A percentile compares a stretch with the other conserved stretches of the same genome.
Evolutionary conservation across 2,329 filamentous ascomycete species (phyloP).

Genomic region (Aspergillus fijiensis): DNA sequence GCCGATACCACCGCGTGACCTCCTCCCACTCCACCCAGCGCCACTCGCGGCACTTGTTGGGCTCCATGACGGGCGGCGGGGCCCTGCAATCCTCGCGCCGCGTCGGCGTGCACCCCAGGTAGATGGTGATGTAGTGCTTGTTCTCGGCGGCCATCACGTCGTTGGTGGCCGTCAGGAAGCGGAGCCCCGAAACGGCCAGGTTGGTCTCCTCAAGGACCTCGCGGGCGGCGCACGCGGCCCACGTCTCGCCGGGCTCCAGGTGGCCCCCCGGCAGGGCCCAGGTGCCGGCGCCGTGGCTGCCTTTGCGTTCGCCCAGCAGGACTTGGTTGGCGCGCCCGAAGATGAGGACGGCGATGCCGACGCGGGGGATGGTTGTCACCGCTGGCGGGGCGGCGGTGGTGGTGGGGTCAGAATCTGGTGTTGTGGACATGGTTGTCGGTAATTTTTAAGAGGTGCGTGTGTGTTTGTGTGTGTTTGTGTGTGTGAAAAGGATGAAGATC

Average conservation of each 20-base stretch:
- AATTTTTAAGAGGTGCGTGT: too few species aligned
- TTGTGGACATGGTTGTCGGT: too few species aligned
- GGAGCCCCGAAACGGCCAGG: slow-evolving; percentile 53
- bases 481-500: too few species aligned
- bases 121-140: slow-evolving; percentile 75
- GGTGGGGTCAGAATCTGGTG: not conserved
- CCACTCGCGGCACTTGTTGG: slow-evolving; percentile 58
- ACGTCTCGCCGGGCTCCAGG: slow-evolving; percentile 66
- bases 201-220: slow-evolving; percentile 72
- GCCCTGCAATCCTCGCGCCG: slow-evolving; percentile 16
- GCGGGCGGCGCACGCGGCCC: slow-evolving; percentile 62
- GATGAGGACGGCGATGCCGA: slow-evolving; percentile 19
- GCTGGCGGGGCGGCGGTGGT: not conserved
- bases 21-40: slow-evolving; percentile 51
- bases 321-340: slow-evolving; percentile 14
- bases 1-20: too few species aligned
- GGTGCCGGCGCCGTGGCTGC: slow-evolving; percentile 36
- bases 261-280: slow-evolving; percentile 74
- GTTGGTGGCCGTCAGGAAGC: slow-evolving; percentile 64
- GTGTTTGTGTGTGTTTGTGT: too few species aligned
- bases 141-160: slow-evolving; percentile 59
- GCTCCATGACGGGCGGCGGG: slow-evolving; percentile 37
- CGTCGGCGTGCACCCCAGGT: slow-evolving; percentile 58
- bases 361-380: slow-evolving; percentile 3
- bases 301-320: slow-evolving; percentile 17